Percentiles rank a stretch among this genome's conserved stretches.
Conservation (phyloP, 1,139 yeast species). For the Geotrichum reessii region DNA sequence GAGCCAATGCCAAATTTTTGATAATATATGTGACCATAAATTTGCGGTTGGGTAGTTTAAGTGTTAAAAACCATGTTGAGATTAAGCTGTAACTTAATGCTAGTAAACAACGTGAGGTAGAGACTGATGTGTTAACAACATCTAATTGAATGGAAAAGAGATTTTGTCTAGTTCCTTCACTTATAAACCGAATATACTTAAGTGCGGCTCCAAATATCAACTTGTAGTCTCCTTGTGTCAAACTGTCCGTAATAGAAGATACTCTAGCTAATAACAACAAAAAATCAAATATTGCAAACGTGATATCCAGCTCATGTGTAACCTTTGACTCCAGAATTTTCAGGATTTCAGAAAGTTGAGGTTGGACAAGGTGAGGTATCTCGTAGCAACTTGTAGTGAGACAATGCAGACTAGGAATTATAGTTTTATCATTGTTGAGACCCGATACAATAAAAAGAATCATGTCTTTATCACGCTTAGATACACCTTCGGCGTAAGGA, state of each 20-base stretch:
- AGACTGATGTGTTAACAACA: background rate
- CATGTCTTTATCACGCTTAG: slow-evolving; percentile 62
- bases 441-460: background rate
- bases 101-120: background rate
- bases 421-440: slow-evolving; percentile 51
- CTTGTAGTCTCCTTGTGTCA: slow-evolving; percentile 70
- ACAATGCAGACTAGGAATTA: slow-evolving; percentile 71
- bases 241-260: slow-evolving; percentile 63
- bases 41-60: slow-evolving; percentile 54
- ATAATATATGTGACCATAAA: slow-evolving; percentile 58
- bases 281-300: slow-evolving; percentile 57
- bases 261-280: slow-evolving; percentile 59
- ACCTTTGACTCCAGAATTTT: slow-evolving; percentile 67
- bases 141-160: slow-evolving; percentile 20
- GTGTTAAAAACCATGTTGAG: slow-evolving; percentile 66
- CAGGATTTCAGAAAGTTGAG: slow-evolving; percentile 57
- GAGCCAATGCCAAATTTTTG: slow-evolving; percentile 48
- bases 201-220: slow-evolving; percentile 80
- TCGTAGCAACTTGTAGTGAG: slow-evolving; percentile 76
- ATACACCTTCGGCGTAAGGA: slow-evolving; percentile 55
- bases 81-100: slow-evolving; percentile 45
- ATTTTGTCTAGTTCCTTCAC: background rate
- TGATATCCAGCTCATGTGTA: slow-evolving; percentile 35
- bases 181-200: slow-evolving; percentile 46
- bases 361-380: slow-evolving; percentile 65